Percentiles rank a stretch among this genome's conserved stretches.
Conservation (phyloP, 2,329 filamentous ascomycete species). For the Xylariomycetidae sp. region DNA sequence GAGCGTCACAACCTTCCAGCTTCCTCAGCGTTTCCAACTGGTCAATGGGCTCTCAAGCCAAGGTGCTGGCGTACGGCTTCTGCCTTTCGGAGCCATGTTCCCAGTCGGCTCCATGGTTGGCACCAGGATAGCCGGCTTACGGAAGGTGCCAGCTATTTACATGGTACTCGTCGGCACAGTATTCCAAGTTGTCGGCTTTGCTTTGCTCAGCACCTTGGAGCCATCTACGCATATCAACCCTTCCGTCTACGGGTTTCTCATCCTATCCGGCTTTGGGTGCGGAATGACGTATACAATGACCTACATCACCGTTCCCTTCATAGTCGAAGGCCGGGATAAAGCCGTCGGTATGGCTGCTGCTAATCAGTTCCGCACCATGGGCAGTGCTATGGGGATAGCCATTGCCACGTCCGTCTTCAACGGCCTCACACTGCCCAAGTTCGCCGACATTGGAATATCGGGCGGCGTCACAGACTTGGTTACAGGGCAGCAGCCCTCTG, state of each 20-base stretch:
- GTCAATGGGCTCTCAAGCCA: constrained; percentile 9
- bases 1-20: constrained; percentile 5
- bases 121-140: background rate
- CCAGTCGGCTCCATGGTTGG: constrained; percentile 1
- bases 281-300: constrained; percentile 2
- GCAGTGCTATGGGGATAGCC: constrained; percentile 1
- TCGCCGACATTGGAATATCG: constrained; percentile 2
- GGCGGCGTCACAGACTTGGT: too few species aligned
- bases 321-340: constrained; percentile 2
- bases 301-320: background rate
- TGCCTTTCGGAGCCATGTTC: constrained; percentile 8
- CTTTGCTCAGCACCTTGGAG: background rate
- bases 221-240: background rate
- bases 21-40: constrained; percentile 16
- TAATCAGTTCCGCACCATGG: constrained; percentile 3
- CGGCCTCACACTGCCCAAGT: background rate
- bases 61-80: constrained; percentile 9
- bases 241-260: constrained; percentile 1
- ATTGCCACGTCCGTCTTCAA: constrained; percentile 4
- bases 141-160: constrained; percentile 3
- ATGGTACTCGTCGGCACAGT: background rate
- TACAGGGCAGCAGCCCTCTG: too few species aligned
- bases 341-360: constrained; percentile 3
- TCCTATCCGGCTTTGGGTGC: constrained; percentile 2
- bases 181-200: constrained; percentile 4